A percentile compares a stretch with the other conserved stretches of the same genome.
phyloP scores from a whole-genome alignment of 2,329 filamentous ascomycete genomes.

The Tetracladium maxilliforme region DNA sequence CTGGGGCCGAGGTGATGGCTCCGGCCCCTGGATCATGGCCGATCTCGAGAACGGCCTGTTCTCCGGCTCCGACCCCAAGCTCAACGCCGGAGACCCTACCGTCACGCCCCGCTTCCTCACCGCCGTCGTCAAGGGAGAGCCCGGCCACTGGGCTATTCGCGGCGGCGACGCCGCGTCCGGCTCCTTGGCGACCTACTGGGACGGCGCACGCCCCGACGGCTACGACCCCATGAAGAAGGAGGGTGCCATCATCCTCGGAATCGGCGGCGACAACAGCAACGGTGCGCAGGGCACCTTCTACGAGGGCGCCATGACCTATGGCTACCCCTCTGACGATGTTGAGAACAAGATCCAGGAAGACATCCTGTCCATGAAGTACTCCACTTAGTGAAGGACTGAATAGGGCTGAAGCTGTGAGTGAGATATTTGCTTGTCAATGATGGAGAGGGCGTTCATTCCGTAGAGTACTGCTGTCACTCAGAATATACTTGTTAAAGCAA shows the following conservation, averaged over 20 bases:
- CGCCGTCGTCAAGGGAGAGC: conserved; percentile 36
- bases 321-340: conserved; percentile 43
- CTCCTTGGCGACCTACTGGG: conserved; percentile 41
- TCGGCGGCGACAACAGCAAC: conserved; percentile 51
- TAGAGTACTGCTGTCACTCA: no score
- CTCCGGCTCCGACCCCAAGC: conserved; percentile 28
- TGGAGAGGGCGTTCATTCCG: no score
- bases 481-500: no score
- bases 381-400: no score
- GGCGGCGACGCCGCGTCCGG: conserved; percentile 40
- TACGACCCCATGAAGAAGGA: conserved; percentile 44
- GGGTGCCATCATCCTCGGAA: conserved; percentile 53
- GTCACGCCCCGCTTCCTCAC: conserved; percentile 41
- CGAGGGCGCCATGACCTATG: conserved; percentile 48
- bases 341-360: conserved; percentile 44
- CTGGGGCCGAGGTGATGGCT: conserved; percentile 42
- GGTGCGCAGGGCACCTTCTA: conserved; percentile 48
- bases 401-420: no score
- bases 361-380: no score
- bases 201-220: conserved; percentile 35
- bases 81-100: conserved; percentile 36
- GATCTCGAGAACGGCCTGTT: conserved; percentile 55
- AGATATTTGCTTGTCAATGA: no score
- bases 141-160: conserved; percentile 42
- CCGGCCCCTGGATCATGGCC: conserved; percentile 53